Conservation (phyloP, 1,139 yeast genomes). For the Protomyces pachydermus region DNA sequence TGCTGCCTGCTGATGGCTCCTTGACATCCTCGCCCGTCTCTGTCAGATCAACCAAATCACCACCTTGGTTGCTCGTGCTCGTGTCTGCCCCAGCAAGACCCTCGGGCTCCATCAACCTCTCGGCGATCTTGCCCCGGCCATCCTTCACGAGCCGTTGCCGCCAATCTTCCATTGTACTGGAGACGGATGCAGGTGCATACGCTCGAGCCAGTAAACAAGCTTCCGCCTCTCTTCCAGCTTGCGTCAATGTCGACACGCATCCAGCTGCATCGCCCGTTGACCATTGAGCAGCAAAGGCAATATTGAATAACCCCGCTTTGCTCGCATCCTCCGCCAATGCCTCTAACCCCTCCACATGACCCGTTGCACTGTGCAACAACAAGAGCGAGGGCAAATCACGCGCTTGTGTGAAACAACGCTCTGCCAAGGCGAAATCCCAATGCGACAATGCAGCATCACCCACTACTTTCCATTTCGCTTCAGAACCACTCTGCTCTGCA, state of each 20-base stretch:
- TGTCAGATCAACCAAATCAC: background rate
- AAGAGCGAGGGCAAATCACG: conserved; percentile 77
- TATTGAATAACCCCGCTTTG: conserved; percentile 69
- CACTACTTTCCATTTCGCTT: conserved; percentile 81
- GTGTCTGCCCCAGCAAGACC: background rate
- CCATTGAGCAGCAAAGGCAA: conserved; percentile 94
- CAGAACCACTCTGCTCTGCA: conserved; percentile 49
- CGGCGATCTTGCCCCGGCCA: conserved; percentile 5
- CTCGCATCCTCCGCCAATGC: conserved; percentile 63
- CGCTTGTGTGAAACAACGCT: conserved; percentile 72
- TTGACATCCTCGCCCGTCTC: background rate
- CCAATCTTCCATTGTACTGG: background rate
- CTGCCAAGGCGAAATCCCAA: conserved; percentile 80
- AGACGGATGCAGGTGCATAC: conserved; percentile 43
- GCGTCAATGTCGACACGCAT: conserved; percentile 62
- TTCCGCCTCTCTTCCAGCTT: conserved; percentile 71
- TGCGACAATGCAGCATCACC: conserved; percentile 78
- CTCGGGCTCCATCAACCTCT: background rate
- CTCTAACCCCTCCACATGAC: conserved; percentile 56
- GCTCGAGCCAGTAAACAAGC: conserved; percentile 78
- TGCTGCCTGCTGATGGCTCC: background rate
- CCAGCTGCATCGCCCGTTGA: conserved; percentile 62
- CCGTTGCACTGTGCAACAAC: conserved; percentile 76
- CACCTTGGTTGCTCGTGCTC: background rate
- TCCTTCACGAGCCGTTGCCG: background rate